Conservation (phyloP, 2,329 filamentous ascomycete genomes). For the Neonectria punicea region DNA sequence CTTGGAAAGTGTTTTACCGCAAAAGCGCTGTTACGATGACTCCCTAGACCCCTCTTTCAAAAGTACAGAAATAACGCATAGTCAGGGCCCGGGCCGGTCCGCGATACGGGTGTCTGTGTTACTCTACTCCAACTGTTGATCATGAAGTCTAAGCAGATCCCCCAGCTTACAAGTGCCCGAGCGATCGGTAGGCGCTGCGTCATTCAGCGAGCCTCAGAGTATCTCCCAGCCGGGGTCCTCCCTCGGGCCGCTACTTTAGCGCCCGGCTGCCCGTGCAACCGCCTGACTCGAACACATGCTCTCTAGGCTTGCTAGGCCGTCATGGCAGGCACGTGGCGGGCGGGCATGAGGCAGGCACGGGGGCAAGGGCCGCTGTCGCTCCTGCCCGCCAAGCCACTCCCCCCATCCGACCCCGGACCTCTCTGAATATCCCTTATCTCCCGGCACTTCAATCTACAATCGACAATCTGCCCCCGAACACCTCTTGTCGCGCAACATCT, state of each 20-base stretch:
- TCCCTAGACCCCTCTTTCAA: too few species aligned
- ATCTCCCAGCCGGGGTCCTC: neutral
- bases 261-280: slow-evolving; percentile 15
- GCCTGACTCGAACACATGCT: slow-evolving; percentile 38
- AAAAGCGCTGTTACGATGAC: neutral
- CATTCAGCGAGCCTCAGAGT: neutral
- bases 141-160: neutral
- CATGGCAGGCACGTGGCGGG: neutral
- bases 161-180: neutral
- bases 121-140: neutral
- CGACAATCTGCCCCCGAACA: neutral
- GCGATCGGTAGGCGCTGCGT: neutral
- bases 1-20: neutral
- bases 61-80: too few species aligned
- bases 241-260: slow-evolving; percentile 4
- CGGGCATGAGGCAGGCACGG: neutral
- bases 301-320: neutral
- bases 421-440: slow-evolving; percentile 29
- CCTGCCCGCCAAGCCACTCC: neutral
- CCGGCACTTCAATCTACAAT: slow-evolving; percentile 2
- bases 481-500: slow-evolving; percentile 17
- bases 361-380: neutral
- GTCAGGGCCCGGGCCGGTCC: too few species aligned
- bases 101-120: neutral
- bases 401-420: slow-evolving; percentile 22